These are phyloP conservation scores for Nematodospora valgi DNA, from an alignment of 805 yeast species.

Conservation along the genomic window DNA sequence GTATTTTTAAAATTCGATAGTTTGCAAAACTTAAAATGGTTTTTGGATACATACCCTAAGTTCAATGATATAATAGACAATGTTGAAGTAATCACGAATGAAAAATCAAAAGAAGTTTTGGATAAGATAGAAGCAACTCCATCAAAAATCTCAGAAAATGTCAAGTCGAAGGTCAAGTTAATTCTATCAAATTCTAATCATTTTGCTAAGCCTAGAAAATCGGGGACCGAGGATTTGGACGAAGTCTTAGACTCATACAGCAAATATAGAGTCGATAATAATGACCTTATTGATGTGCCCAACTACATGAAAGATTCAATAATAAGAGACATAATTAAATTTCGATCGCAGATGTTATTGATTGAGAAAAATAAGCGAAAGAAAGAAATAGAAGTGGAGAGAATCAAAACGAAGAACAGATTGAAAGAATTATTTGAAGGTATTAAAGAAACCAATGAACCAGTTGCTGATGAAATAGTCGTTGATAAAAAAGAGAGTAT, in stretches of 20 bases:
- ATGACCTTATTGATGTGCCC: slow-evolving; percentile 58
- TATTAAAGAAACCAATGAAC: slow-evolving; percentile 27
- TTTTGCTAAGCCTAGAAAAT: slow-evolving; percentile 16
- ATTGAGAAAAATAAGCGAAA: slow-evolving; percentile 51
- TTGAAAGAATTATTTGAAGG: slow-evolving; percentile 45
- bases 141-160: slow-evolving; percentile 2
- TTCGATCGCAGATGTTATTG: slow-evolving; percentile 52
- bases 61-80: neutral
- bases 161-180: slow-evolving; percentile 8
- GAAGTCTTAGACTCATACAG: slow-evolving; percentile 32
- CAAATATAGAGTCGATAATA: slow-evolving; percentile 52
- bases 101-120: slow-evolving; percentile 1
- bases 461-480: slow-evolving; percentile 5
- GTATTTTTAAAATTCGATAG: slow-evolving; percentile 30
- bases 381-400: slow-evolving; percentile 45
- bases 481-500: slow-evolving; percentile 1
- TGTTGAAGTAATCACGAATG: slow-evolving; percentile 6
- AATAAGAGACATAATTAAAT: slow-evolving; percentile 50
- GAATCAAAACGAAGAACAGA: slow-evolving; percentile 45
- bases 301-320: slow-evolving; percentile 49
- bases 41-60: slow-evolving; percentile 7
- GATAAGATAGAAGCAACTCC: slow-evolving; percentile 6
- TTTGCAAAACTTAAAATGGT: slow-evolving; percentile 13
- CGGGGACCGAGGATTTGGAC: slow-evolving; percentile 35
- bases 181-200: slow-evolving; percentile 18